These are phyloP conservation scores for Metschnikowia anglica DNA, from an alignment of 805 yeast genomes.

Conservation along the genomic window DNA sequence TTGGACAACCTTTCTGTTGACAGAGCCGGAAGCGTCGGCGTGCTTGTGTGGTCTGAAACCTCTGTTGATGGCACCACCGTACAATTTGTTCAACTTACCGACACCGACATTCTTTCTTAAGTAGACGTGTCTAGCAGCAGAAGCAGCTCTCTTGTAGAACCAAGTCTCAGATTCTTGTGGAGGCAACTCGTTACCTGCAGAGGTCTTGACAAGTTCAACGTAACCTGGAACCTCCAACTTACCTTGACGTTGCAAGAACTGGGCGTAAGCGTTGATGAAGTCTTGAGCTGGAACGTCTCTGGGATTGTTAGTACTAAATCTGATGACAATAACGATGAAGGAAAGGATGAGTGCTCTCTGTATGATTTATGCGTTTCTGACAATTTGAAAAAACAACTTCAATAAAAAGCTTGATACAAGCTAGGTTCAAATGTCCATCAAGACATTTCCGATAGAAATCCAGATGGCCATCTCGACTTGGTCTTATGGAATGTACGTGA, in stretches of 20 bases:
- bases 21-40: conserved; percentile 98
- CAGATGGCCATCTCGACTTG: too few species aligned
- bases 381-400: too few species aligned
- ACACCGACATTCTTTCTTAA: conserved; percentile 99
- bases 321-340: neutral
- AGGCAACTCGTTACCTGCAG: conserved; percentile 98
- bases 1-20: conserved; percentile 98
- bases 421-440: too few species aligned
- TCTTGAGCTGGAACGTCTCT: conserved; percentile 99
- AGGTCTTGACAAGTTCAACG: conserved; percentile 99
- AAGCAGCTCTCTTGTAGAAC: conserved; percentile 99
- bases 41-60: conserved; percentile 98
- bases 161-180: conserved; percentile 99
- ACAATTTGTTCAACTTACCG: conserved; percentile 97
- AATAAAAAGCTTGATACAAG: too few species aligned
- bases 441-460: too few species aligned
- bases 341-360: too few species aligned
- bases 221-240: conserved; percentile 99
- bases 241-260: conserved; percentile 99
- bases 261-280: conserved; percentile 99
- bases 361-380: too few species aligned
- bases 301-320: conserved; percentile 33
- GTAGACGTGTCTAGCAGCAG: conserved; percentile 99
- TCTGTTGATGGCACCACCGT: conserved; percentile 99
- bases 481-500: too few species aligned